Conservation (phyloP, 768 basidiomycete species). For the Xerocomus potaroensis region DNA sequence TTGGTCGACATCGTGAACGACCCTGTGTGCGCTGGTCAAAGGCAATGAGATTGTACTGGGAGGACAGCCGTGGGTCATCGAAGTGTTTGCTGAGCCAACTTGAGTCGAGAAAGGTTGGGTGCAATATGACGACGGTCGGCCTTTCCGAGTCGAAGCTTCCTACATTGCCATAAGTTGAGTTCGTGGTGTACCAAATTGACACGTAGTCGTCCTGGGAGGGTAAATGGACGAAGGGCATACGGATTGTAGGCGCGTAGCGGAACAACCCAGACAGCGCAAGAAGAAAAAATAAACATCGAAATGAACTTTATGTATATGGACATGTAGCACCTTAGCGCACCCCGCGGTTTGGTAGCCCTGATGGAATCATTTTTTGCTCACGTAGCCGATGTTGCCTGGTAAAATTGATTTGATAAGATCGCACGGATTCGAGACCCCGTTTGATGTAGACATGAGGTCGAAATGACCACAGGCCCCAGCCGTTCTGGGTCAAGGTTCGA, state of each 20-base stretch:
- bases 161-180: slow-evolving; percentile 54
- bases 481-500: too few relatives aligned
- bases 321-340: not conserved
- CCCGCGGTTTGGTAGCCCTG: slow-evolving; percentile 15
- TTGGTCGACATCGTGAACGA: slow-evolving; percentile 49
- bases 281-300: slow-evolving; percentile 3
- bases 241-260: slow-evolving; percentile 33
- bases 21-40: slow-evolving; percentile 70
- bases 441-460: not conserved
- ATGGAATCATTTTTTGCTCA: slow-evolving; percentile 15
- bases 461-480: too few relatives aligned
- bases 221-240: slow-evolving; percentile 69
- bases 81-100: slow-evolving; percentile 66
- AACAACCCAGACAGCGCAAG: slow-evolving; percentile 2
- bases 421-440: not conserved
- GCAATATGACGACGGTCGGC: slow-evolving; percentile 64
- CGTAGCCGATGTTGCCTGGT: slow-evolving; percentile 23
- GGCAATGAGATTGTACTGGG: slow-evolving; percentile 64
- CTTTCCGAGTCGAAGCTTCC: slow-evolving; percentile 62
- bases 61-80: slow-evolving; percentile 57
- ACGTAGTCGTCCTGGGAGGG: slow-evolving; percentile 60
- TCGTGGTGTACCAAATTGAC: slow-evolving; percentile 70
- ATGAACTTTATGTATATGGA: slow-evolving; percentile 17
- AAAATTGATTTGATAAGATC: slow-evolving; percentile 16
- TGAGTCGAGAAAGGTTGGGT: slow-evolving; percentile 64